A percentile compares a stretch with the other conserved stretches of the same genome.
These are phyloP conservation scores for Arabidopsis lyrata DNA, from an alignment of 441 rosid species.

Conservation along the genomic window DNA sequence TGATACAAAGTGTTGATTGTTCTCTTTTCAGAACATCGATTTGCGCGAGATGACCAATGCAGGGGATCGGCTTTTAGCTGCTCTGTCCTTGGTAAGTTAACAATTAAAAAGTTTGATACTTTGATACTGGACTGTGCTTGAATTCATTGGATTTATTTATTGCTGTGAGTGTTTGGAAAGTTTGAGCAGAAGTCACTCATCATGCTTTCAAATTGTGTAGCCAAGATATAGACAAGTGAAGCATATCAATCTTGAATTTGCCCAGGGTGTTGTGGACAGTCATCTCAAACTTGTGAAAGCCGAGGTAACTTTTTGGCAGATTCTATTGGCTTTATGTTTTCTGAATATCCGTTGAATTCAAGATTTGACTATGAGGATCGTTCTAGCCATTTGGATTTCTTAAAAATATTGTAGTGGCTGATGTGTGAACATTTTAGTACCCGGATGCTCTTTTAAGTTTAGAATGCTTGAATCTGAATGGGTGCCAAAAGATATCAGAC, in stretches of 20 bases:
- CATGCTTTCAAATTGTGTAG: constrained; percentile 51
- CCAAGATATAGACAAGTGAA: constrained; percentile 73
- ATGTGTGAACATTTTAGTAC: constrained; percentile 54
- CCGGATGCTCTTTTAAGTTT: constrained; percentile 60
- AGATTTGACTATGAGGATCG: neutral
- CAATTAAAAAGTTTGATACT: neutral
- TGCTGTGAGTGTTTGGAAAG: neutral
- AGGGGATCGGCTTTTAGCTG: constrained; percentile 74
- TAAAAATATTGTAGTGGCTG: neutral
- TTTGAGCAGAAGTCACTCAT: constrained; percentile 16
- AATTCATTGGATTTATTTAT: neutral
- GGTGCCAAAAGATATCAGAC: constrained; percentile 96
- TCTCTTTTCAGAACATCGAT: constrained; percentile 61
- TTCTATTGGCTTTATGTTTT: constrained; percentile 11
- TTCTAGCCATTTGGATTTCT: neutral
- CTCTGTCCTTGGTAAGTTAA: constrained; percentile 74
- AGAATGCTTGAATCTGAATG: constrained; percentile 84
- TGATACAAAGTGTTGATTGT: constrained; percentile 40
- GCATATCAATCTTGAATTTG: constrained; percentile 84
- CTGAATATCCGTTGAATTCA: constrained; percentile 5
- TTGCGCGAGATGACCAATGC: constrained; percentile 78
- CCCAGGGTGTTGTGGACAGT: constrained; percentile 74
- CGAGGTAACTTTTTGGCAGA: constrained; percentile 49
- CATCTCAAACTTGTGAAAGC: constrained; percentile 67
- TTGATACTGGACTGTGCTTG: neutral